Conservation (phyloP, 2,329 filamentous ascomycete genomes). For the Aspergillus persii region DNA sequence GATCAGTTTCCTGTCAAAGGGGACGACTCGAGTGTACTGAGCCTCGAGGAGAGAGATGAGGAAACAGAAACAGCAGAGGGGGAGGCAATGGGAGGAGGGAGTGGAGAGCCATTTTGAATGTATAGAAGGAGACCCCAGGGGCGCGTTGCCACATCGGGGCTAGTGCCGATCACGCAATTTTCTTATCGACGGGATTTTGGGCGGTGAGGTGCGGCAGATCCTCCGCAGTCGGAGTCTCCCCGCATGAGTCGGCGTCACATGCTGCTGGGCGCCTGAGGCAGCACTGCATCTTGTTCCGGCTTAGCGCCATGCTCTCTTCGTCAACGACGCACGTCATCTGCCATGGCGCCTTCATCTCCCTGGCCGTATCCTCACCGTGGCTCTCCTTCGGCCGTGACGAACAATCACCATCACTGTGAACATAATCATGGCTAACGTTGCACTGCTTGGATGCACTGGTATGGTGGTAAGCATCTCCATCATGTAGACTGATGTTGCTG, state of each 20-base stretch:
- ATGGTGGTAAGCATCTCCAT: conserved; percentile 45
- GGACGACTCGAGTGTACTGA: conserved; percentile 19
- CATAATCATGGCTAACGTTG: conserved; percentile 43
- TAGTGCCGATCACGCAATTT: conserved; percentile 38
- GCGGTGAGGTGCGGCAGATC: conserved; percentile 18
- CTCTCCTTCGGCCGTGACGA: not conserved
- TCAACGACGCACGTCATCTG: not conserved
- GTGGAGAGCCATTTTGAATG: conserved; percentile 13
- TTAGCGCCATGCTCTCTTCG: not conserved
- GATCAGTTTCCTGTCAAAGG: conserved; percentile 25
- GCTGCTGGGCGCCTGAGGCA: conserved; percentile 12
- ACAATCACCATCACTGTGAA: not conserved
- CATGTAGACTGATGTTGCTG: not conserved
- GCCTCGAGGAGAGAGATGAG: conserved; percentile 26
- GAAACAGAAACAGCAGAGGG: conserved; percentile 21
- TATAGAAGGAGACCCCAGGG: conserved; percentile 29
- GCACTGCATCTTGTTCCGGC: not conserved
- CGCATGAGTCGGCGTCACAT: conserved; percentile 16
- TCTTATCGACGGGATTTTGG: conserved; percentile 23
- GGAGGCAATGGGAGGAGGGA: conserved; percentile 13
- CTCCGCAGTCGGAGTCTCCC: conserved; percentile 18
- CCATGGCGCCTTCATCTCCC: too few relatives aligned
- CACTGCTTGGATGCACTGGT: conserved; percentile 48
- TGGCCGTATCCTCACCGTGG: too few relatives aligned
- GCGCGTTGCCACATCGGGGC: conserved; percentile 25